phyloP scores from a whole-genome alignment of 768 basidiomycete species.

The Pisolithus orientalis region DNA sequence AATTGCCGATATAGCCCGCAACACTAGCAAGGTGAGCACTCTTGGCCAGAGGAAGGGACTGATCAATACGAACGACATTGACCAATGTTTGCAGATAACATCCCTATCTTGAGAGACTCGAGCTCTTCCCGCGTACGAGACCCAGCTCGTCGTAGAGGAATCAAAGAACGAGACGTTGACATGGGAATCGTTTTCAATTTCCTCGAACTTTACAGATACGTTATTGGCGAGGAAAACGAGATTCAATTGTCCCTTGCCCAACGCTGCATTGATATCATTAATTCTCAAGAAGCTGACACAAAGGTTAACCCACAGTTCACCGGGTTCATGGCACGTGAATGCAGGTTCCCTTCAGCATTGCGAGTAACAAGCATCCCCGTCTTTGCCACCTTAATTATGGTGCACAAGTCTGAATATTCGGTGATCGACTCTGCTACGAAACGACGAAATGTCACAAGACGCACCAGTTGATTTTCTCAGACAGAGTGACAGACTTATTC shows the following conservation, averaged over 20 bases:
- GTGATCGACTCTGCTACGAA: not conserved
- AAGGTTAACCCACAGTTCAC: slow-evolving; percentile 44
- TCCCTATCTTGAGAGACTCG: slow-evolving; percentile 56
- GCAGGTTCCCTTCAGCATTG: slow-evolving; percentile 57
- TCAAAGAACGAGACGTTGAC: slow-evolving; percentile 82
- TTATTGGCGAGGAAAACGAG: slow-evolving; percentile 74
- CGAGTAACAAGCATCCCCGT: slow-evolving; percentile 79
- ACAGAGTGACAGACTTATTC: slow-evolving; percentile 46
- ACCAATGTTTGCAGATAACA: slow-evolving; percentile 62
- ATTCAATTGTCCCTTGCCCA: slow-evolving; percentile 41
- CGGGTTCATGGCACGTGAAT: slow-evolving; percentile 78
- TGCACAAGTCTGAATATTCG: slow-evolving; percentile 46
- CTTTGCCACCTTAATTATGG: slow-evolving; percentile 54
- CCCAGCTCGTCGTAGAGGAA: slow-evolving; percentile 68
- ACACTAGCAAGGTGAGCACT: slow-evolving; percentile 33
- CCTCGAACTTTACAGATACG: slow-evolving; percentile 65
- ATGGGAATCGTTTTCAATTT: slow-evolving; percentile 67
- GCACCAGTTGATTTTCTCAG: slow-evolving; percentile 66
- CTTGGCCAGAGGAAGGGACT: not conserved
- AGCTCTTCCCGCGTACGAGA: slow-evolving; percentile 70
- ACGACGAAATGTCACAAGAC: not conserved
- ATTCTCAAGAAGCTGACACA: not conserved
- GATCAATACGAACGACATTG: slow-evolving; percentile 33
- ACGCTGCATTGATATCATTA: slow-evolving; percentile 27
- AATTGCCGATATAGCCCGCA: slow-evolving; percentile 78